Evolutionary conservation across 1,284 basidiomycete genomes (phyloP).

Genomic region (Austroboletus olivaceoglutinosus): DNA sequence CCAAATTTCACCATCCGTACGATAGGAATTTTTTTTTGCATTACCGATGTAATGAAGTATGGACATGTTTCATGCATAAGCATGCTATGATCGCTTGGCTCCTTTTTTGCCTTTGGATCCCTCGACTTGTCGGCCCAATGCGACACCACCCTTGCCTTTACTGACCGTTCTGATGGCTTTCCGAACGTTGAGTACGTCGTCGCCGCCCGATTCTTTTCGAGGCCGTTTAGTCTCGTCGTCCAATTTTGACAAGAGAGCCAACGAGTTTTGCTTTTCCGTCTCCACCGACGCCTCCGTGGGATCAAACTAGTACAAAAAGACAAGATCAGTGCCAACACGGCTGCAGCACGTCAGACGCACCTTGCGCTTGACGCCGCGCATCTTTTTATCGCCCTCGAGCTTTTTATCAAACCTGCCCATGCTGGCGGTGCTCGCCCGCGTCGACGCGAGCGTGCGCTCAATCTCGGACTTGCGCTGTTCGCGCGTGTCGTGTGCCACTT

Average conservation of each 20-base stretch:
- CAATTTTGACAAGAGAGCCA: conserved; percentile 76
- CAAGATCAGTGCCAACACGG: too few species aligned
- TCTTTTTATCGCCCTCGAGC: conserved; percentile 88
- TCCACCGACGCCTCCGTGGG: conserved; percentile 67
- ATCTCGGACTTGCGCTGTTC: conserved; percentile 71
- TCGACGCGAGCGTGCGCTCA: conserved; percentile 74
- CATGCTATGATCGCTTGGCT: conserved; percentile 21
- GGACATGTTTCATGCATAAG: not conserved
- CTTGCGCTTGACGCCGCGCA: conserved; percentile 90
- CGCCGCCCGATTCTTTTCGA: conserved; percentile 48
- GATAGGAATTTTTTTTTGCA: too few species aligned
- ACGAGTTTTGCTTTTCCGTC: conserved; percentile 69
- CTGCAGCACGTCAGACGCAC: conserved; percentile 41
- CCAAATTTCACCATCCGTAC: too few species aligned
- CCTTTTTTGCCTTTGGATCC: conserved; percentile 25
- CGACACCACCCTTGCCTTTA: conserved; percentile 61
- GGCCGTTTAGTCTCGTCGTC: conserved; percentile 69
- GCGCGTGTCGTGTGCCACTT: conserved; percentile 34
- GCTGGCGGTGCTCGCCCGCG: conserved; percentile 86
- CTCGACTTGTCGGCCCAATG: conserved; percentile 45
- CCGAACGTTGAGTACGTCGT: conserved; percentile 72
- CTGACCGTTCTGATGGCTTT: conserved; percentile 84
- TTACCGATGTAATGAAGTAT: too few species aligned
- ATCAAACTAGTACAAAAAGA: conserved; percentile 81
- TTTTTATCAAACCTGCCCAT: conserved; percentile 91